A percentile compares a stretch with the other conserved stretches of the same genome.
Conservation (phyloP, 495 filamentous ascomycete species). For the Emericellopsis terricola region DNA sequence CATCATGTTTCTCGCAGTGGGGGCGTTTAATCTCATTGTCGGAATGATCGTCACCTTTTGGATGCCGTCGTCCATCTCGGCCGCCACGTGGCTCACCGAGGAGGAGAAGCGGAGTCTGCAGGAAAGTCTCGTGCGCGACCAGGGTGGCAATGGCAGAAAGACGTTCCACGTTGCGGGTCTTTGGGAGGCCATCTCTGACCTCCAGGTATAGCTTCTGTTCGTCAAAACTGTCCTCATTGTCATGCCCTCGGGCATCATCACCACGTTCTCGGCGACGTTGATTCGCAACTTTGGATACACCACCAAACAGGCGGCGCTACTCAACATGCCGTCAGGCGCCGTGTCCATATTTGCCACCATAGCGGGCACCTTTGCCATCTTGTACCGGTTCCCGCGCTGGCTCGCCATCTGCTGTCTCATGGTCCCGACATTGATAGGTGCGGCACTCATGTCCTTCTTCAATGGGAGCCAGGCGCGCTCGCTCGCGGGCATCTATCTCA, state of each 20-base stretch:
- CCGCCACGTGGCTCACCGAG: conserved; percentile 36
- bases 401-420: conserved; percentile 4
- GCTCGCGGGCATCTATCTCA: conserved; percentile 38
- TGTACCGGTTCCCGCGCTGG: conserved; percentile 4
- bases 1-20: conserved; percentile 36
- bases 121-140: conserved; percentile 38
- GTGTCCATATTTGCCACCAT: conserved; percentile 28
- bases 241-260: conserved; percentile 42
- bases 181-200: conserved; percentile 27
- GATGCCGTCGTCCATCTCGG: conserved; percentile 46
- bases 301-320: conserved; percentile 32
- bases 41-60: conserved; percentile 38
- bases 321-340: conserved; percentile 40
- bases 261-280: conserved; percentile 51
- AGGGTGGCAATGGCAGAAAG: conserved; percentile 50
- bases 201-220: conserved; percentile 20
- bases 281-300: conserved; percentile 26
- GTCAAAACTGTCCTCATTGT: conserved; percentile 13
- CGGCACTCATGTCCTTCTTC: conserved; percentile 32
- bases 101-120: conserved; percentile 40
- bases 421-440: conserved; percentile 27
- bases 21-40: conserved; percentile 30
- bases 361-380: conserved; percentile 15
- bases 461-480: conserved; percentile 23
- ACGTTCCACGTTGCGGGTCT: conserved; percentile 27